These are phyloP conservation scores for Pyronema domesticum DNA, from an alignment of 495 filamentous ascomycete genomes.

Conservation along the genomic window DNA sequence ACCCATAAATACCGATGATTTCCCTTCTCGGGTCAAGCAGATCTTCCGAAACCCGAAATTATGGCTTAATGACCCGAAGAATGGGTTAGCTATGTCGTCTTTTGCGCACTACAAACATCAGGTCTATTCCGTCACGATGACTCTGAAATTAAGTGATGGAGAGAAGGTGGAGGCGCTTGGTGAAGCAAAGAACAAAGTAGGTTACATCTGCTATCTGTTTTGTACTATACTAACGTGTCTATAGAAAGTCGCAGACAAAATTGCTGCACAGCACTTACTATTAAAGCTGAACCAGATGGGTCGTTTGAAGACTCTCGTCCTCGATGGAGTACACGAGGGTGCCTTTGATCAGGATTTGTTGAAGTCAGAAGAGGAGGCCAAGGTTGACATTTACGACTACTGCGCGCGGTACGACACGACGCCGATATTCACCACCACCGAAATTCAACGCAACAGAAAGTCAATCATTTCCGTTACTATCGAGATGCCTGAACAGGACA, in stretches of 20 bases:
- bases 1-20: slow-evolving; percentile 10
- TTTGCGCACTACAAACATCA: slow-evolving; percentile 4
- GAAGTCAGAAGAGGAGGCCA: slow-evolving; percentile 24
- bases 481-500: slow-evolving; percentile 29
- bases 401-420: slow-evolving; percentile 30
- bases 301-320: slow-evolving; percentile 20
- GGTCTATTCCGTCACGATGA: slow-evolving; percentile 17
- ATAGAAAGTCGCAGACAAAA: slow-evolving; percentile 26
- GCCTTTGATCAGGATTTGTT: slow-evolving; percentile 16
- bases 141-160: slow-evolving; percentile 16
- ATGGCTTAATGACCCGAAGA: slow-evolving; percentile 18
- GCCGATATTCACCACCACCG: slow-evolving; percentile 23
- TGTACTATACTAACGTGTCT: not conserved
- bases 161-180: slow-evolving; percentile 22
- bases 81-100: slow-evolving; percentile 14
- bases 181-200: slow-evolving; percentile 24
- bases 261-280: slow-evolving; percentile 24
- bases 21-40: slow-evolving; percentile 12
- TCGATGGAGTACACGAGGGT: slow-evolving; percentile 13
- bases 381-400: slow-evolving; percentile 34
- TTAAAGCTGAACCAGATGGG: slow-evolving; percentile 25
- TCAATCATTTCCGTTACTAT: slow-evolving; percentile 25
- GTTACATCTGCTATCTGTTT: not conserved
- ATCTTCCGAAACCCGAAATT: slow-evolving; percentile 23
- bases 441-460: slow-evolving; percentile 5